Conservation (phyloP, 1,139 yeast genomes). For the Hemisphaericaspora xylanilytica region DNA sequence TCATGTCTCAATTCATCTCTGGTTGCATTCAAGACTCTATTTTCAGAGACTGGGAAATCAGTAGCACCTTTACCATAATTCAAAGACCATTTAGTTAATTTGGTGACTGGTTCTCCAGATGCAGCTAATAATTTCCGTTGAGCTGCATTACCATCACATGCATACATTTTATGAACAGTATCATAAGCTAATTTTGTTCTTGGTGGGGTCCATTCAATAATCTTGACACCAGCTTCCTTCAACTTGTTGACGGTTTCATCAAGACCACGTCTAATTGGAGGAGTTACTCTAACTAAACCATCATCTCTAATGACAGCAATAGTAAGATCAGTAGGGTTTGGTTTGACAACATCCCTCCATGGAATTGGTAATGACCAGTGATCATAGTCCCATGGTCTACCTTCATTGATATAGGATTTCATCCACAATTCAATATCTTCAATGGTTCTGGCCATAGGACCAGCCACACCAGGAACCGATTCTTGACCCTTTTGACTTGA, state of each 20-base stretch:
- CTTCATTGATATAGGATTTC: slow-evolving; percentile 54
- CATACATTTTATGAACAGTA: slow-evolving; percentile 48
- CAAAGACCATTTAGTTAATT: slow-evolving; percentile 59
- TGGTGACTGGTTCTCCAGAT: slow-evolving; percentile 65
- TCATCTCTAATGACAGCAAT: slow-evolving; percentile 42
- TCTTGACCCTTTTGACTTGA: slow-evolving; percentile 59
- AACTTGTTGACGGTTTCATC: slow-evolving; percentile 27
- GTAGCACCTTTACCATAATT: slow-evolving; percentile 57
- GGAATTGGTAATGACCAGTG: slow-evolving; percentile 54
- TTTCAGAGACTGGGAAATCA: slow-evolving; percentile 40
- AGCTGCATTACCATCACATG: slow-evolving; percentile 59
- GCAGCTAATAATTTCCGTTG: slow-evolving; percentile 50
- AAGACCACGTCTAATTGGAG: slow-evolving; percentile 51
- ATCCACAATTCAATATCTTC: slow-evolving; percentile 65
- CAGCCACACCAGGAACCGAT: slow-evolving; percentile 57
- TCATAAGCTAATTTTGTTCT: slow-evolving; percentile 50
- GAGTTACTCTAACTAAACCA: slow-evolving; percentile 42
- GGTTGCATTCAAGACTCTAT: slow-evolving; percentile 44
- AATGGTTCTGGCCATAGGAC: slow-evolving; percentile 61
- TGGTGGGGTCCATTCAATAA: slow-evolving; percentile 50
- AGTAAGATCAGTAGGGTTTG: slow-evolving; percentile 37
- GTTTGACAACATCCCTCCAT: slow-evolving; percentile 56
- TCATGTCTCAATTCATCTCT: slow-evolving; percentile 58
- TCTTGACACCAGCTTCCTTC: slow-evolving; percentile 30
- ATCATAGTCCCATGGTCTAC: slow-evolving; percentile 71